Base-by-base conservation (phyloP, 2,329 filamentous ascomycete species). In the Diaporthe ilicicola region DNA sequence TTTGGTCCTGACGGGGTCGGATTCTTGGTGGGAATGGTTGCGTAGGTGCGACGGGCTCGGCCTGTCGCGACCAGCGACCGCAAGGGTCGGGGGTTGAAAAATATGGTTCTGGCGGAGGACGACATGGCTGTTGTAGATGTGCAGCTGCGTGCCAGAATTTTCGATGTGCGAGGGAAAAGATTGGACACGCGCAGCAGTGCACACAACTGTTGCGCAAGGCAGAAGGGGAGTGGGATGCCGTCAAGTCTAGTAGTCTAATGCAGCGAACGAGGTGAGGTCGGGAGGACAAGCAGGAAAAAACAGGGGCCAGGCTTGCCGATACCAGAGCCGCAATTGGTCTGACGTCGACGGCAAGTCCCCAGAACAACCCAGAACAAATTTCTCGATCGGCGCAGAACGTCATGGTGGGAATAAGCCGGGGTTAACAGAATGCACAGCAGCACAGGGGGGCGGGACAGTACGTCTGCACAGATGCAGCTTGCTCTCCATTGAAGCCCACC, bases 41-140 rank as follows among this genome's bases (percentile, higher is more conserved):
- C 76, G 73, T 79, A 79, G 34, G 65, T 27, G 32, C 73, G 70
- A 74, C 76, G 77, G 74, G 74, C 29, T 34, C 54, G 70, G 4
- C 34, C 37, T 27, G 70, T 51, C 59, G 66, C 59, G 48, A 51
- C 65, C 53, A 71, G 66, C 32, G 71, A 55, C 62, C 76, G 76
- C 46, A 79, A 70, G 4, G 76, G 79, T 61, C 79, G 75, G 46
- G 81, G 74, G 69, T 76, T 77, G 48, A 79, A 76, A 54, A 79
- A 67, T 65, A 82, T 69, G 46, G 56, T 50, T 44, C 71, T 66
- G 32, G 65, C 27, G n/a, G 71, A 55, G 48, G 67, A 62, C 39
- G 64, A 66, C 72, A 73, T 73, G 56, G 54, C 50, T 50, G 53
- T 39, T 8, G 65, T 39, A 15, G 42, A n/a, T n/a, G 22, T 19